Percentiles rank a stretch among this genome's conserved stretches.
Evolutionary conservation across 2,329 filamentous ascomycete genomes (phyloP).

Genomic region (Fusarium papillatum): DNA sequence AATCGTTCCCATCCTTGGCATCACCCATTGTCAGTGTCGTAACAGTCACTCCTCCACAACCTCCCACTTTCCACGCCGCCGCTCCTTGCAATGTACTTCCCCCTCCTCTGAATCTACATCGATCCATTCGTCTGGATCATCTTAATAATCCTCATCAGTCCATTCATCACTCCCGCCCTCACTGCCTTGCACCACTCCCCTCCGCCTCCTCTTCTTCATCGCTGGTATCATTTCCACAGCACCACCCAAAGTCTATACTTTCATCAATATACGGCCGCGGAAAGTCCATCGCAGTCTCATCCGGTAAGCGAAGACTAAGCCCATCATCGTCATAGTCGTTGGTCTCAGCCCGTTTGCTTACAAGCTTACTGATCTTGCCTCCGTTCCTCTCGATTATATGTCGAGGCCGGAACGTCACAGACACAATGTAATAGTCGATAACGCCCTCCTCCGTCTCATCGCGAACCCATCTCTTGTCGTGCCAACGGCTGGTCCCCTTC

Average conservation of each 20-base stretch:
- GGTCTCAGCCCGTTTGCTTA: background rate
- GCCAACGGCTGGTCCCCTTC: slow-evolving; percentile 60
- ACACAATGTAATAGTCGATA: slow-evolving; percentile 59
- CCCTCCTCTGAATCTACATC: background rate
- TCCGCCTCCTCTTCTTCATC: background rate
- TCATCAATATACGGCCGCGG: background rate
- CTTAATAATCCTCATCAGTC: background rate
- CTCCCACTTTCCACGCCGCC: background rate
- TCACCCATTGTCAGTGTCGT: background rate
- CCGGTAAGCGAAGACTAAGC: slow-evolving; percentile 11
- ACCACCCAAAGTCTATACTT: background rate
- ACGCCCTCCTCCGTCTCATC: slow-evolving; percentile 55
- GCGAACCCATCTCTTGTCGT: slow-evolving; percentile 52
- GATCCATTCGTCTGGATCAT: background rate
- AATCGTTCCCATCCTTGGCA: background rate
- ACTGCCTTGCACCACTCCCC: background rate
- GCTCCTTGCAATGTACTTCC: background rate
- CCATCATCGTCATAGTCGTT: background rate
- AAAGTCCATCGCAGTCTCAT: background rate
- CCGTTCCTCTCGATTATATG: slow-evolving; percentile 34
- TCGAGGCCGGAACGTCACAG: slow-evolving; percentile 51
- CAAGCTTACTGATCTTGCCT: slow-evolving; percentile 25
- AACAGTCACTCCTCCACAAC: background rate
- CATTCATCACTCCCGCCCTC: background rate
- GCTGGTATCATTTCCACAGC: background rate